Percentiles rank a stretch among this genome's conserved stretches.
phyloP scores from a whole-genome alignment of 306 rosid species.

The Pyrus pyrifolia region DNA sequence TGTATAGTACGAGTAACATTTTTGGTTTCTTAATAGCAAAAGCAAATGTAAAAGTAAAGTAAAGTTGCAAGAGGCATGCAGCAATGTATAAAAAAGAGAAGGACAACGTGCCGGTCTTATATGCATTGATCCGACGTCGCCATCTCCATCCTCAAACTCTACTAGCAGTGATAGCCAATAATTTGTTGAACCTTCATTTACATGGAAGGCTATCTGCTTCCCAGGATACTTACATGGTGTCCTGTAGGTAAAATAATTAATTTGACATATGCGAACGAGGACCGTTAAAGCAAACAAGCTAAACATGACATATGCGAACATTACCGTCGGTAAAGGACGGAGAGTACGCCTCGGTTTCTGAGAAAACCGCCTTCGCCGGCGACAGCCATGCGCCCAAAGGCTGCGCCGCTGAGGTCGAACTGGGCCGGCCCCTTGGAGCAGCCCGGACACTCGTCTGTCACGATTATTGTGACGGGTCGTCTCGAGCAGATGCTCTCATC shows the following conservation, averaged over 20 bases:
- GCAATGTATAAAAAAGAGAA: not conserved
- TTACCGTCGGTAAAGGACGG: conserved; percentile 63
- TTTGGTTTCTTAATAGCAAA: too few relatives aligned
- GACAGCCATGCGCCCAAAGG: conserved; percentile 78
- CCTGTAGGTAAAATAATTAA: conserved; percentile 22
- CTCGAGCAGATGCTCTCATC: conserved; percentile 62
- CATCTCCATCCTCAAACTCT: conserved; percentile 80
- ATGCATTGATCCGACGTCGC: conserved; percentile 77
- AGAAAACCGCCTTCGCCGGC: conserved; percentile 57
- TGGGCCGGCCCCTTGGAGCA: conserved; percentile 59
- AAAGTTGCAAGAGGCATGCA: not conserved
- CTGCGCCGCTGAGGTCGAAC: conserved; percentile 91
- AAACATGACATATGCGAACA: not conserved
- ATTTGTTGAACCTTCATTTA: conserved; percentile 86
- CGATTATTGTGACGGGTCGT: conserved; percentile 75
- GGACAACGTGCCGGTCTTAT: conserved; percentile 48
- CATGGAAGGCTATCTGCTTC: conserved; percentile 62
- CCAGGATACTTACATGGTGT: conserved; percentile 70
- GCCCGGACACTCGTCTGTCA: conserved; percentile 85
- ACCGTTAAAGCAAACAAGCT: not conserved
- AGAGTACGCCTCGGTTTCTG: conserved; percentile 64
- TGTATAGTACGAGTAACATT: too few relatives aligned
- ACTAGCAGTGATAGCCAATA: conserved; percentile 76
- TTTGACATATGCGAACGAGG: not conserved
- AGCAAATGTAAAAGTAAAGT: not conserved